Evolutionary conservation across 768 basidiomycete genomes (phyloP).

Genomic region (Panus rudis): DNA sequence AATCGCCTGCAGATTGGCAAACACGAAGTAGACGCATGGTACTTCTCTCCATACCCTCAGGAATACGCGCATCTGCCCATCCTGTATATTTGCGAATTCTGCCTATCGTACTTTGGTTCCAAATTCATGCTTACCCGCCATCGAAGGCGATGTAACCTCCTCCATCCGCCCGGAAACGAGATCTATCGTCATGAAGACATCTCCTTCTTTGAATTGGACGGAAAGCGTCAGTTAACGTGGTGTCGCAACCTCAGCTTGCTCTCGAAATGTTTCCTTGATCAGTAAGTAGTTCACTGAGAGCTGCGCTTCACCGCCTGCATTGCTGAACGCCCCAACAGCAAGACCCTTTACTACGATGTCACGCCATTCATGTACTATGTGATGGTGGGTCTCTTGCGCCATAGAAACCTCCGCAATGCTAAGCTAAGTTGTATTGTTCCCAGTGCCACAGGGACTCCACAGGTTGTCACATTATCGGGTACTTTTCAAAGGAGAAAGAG

Average conservation of each 20-base stretch:
- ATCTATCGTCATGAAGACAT: constrained; percentile 97
- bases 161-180: constrained; percentile 97
- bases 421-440: too few relatives aligned
- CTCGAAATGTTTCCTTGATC: constrained; percentile 97
- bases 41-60: constrained; percentile 98
- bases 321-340: constrained; percentile 42
- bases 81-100: constrained; percentile 98
- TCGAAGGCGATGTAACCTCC: constrained; percentile 81
- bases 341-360: constrained; percentile 98
- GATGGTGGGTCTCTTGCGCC: constrained; percentile 62
- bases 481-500: constrained; percentile 99
- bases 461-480: constrained; percentile 93
- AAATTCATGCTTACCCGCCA: constrained; percentile 89
- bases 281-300: constrained; percentile 46
- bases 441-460: constrained; percentile 79
- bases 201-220: constrained; percentile 98
- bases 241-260: constrained; percentile 94
- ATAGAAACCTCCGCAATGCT: too few relatives aligned
- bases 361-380: constrained; percentile 99
- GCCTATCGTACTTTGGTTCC: constrained; percentile 87
- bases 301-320: background rate
- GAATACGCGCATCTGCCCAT: constrained; percentile 95
- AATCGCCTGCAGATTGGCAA: constrained; percentile 94
- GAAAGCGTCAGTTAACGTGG: constrained; percentile 91
- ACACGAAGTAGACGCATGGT: constrained; percentile 99